These are phyloP conservation scores for Diaporthe sp. DNA, from an alignment of 2,329 filamentous ascomycete species.

Conservation along the genomic window DNA sequence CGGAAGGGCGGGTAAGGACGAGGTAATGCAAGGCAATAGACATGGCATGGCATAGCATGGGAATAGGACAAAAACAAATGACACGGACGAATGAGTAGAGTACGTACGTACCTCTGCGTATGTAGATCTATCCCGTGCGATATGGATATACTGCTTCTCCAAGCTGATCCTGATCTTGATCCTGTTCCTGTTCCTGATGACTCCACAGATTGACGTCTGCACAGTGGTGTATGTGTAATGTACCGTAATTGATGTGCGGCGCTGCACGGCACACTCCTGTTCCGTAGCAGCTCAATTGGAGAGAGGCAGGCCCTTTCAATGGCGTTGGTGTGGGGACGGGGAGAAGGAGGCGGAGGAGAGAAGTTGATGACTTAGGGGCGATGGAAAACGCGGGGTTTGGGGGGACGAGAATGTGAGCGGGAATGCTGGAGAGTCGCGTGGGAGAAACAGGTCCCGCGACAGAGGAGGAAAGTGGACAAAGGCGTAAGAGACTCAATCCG, in stretches of 20 bases:
- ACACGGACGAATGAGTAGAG: background rate
- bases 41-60: background rate
- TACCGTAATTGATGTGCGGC: background rate
- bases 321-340: conserved; percentile 15
- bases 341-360: conserved; percentile 4
- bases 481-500: background rate
- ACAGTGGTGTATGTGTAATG: background rate
- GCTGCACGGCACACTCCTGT: background rate
- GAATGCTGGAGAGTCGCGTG: conserved; percentile 8
- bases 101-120: conserved; percentile 26
- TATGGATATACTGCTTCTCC: conserved; percentile 29
- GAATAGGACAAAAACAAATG: background rate
- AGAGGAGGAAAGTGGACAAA: conserved; percentile 15
- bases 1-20: background rate
- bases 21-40: background rate
- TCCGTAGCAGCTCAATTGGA: conserved; percentile 21
- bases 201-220: conserved; percentile 19
- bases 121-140: conserved; percentile 14
- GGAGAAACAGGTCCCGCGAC: background rate
- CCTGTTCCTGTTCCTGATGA: too few species aligned
- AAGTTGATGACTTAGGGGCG: background rate
- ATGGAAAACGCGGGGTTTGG: conserved; percentile 18
- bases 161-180: conserved; percentile 12
- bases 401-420: conserved; percentile 1
- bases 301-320: conserved; percentile 15